Base-by-base conservation (phyloP, 352 stramenopile genomes). In the Phytophthora crassamura region DNA sequence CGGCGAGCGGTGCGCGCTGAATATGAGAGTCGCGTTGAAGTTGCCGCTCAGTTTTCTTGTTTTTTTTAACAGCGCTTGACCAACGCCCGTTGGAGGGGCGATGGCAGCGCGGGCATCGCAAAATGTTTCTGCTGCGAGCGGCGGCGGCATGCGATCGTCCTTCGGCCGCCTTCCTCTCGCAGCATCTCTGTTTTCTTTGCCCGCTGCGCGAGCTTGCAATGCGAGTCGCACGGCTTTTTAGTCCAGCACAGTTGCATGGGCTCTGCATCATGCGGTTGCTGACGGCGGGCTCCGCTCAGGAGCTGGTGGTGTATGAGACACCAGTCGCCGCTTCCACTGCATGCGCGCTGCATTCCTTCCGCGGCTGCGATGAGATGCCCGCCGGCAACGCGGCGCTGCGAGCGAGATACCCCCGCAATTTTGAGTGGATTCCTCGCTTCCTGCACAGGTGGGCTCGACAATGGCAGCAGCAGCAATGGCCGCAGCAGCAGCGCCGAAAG, bases 11-110 rank as follows among this genome's bases (percentile, higher is more conserved):
- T 43, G 48, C 11, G 28, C 36, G 41, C 62, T 67, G 53, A 71
- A 77, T 49, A 33, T 58, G 55, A 50, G 67, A 47, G 56, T 59
- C 64, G 43, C 57, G 63, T 76, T 73, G 64, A 72, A 75, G 67
- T 64, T 63, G 57, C 36, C 20, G 47, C 20, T 18, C n/a, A 45
- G 20, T 12, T 41, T 50, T 70, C 71, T 39, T 59, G 32, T 74
- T 67, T 70, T 74, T 67, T 70, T 67, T 74, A 67, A 69, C 52
- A 56, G 38, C 32, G 49, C 48, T 52, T 28, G 55, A 54, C 54
- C 59, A 68, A 69, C 56, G 46, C 11, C 45, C 28, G n/a, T 7
- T 14, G 1, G 32, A 18, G 22, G n/a, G 32, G 12, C 42, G 45
- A 52, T 25, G 61, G 46, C 56, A 60, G 10, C 34, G 49, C 12